These are phyloP conservation scores for Dorcoceras hygrometricum DNA, from an alignment of 257 asterid genomes.

Conservation along the genomic window DNA sequence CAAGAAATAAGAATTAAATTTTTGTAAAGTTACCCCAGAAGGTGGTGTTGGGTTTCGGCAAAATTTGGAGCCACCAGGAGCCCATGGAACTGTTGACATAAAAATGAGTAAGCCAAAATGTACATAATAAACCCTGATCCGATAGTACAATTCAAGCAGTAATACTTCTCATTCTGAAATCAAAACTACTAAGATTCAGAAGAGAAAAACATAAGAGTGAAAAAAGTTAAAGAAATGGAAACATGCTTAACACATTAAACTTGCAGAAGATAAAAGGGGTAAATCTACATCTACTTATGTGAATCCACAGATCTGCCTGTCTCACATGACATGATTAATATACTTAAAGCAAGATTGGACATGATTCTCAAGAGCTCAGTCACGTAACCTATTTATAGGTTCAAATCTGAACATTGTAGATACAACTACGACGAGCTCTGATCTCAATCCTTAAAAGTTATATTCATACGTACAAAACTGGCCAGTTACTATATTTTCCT, in stretches of 20 bases:
- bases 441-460: neutral
- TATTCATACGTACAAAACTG: neutral
- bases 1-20: constrained; percentile 3
- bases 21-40: constrained; percentile 61
- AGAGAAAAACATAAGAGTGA: neutral
- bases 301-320: neutral
- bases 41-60: constrained; percentile 92
- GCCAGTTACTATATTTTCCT: neutral
- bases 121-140: constrained; percentile 1
- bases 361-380: neutral
- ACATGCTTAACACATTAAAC: constrained; percentile 20
- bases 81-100: constrained; percentile 87
- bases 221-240: neutral
- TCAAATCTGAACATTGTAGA: constrained; percentile 16
- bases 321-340: neutral
- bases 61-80: constrained; percentile 97
- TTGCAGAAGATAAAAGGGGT: neutral
- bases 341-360: constrained; percentile 8
- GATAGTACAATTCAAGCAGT: constrained; percentile 9
- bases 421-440: constrained; percentile 9
- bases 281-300: neutral
- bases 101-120: constrained; percentile 20
- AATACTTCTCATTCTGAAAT: neutral
- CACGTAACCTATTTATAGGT: neutral
- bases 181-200: neutral